Evolutionary conservation across 2,329 filamentous ascomycete species (phyloP).

Genomic region (Verticillium albo-atrum): DNA sequence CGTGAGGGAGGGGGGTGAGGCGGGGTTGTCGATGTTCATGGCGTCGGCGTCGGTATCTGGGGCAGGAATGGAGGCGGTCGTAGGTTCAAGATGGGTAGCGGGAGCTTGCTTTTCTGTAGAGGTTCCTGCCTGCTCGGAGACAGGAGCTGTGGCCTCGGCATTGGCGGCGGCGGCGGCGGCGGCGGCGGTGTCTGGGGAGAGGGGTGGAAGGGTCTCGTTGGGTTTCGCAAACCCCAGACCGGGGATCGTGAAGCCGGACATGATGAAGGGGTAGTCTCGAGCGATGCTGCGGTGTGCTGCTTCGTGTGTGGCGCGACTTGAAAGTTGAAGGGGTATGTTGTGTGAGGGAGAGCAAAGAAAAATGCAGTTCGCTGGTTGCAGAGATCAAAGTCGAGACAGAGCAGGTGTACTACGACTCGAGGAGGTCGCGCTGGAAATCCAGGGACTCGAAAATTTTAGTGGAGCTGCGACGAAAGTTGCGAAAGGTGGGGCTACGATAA

Average conservation of each 20-base stretch:
- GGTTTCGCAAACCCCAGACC: constrained; percentile 38
- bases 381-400: neutral
- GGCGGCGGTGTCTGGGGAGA: constrained; percentile 28
- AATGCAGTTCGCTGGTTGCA: neutral
- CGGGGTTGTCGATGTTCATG: constrained; percentile 31
- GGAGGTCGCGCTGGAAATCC: neutral
- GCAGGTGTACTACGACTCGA: neutral
- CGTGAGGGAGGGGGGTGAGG: constrained; percentile 32
- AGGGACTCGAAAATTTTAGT: neutral
- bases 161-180: constrained; percentile 20
- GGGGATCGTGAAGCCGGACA: constrained; percentile 39
- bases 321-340: too few species aligned
- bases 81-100: neutral
- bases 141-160: neutral
- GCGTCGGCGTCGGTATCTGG: constrained; percentile 17
- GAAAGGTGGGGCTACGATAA: neutral
- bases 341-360: neutral
- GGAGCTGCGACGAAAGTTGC: neutral
- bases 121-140: constrained; percentile 5
- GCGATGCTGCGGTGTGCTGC: neutral
- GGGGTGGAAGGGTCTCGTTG: constrained; percentile 34
- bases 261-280: constrained; percentile 9
- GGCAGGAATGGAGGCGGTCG: neutral
- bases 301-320: neutral
- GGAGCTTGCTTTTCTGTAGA: neutral